Evolutionary conservation across 345 rosid species (phyloP), one percentile per base, ranked within the genome.

Genomic region (Eucalyptus tenuipes): DNA sequence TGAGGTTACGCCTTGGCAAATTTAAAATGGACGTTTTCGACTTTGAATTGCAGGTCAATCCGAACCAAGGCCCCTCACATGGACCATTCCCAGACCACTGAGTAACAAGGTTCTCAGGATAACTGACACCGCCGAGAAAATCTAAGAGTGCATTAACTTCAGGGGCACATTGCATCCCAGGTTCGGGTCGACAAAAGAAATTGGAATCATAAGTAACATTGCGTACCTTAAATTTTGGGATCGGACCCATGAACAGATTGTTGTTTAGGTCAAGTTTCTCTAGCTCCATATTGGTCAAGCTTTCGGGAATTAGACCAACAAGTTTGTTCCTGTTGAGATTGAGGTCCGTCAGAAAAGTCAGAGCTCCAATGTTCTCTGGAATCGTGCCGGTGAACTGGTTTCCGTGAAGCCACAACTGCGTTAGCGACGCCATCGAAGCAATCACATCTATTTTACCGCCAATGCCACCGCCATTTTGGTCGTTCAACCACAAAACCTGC

Each of bases 391-490:
- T 53, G 87, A 94, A 92, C 31, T 89, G 90, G 90, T 94, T 94
- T 40, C 94, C 94, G 17, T 94, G 95, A 89, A 94, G 93, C 95
- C 95, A 94, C 15, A 93, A 50, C 90, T 94, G 94, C 6, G 88
- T 89, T 88, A 93, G 88, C 33, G 92, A 89, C 8, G 87, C 55
- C 94, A 94, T 93, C 24, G 90, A 91, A 22, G 93, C 88, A 59
- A 94, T 81, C 82, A 86, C 93, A 87, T 94, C 92, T 52, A 94
- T 88, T 15, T 91, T 18, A 79, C 94, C 93, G 61, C 85, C 89
- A 91, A 94, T 57, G 42, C 94, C 93, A 3, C 89, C 90, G 24
- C 88, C 90, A 37, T 80, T 92, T 89, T 94, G 95, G 88, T 92
- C 87, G 71, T 94, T 93, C 90, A 94, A 88, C 94, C 94, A 93